phyloP scores from a whole-genome alignment of 2,329 filamentous ascomycete genomes.

The Epichloe hybrida region DNA sequence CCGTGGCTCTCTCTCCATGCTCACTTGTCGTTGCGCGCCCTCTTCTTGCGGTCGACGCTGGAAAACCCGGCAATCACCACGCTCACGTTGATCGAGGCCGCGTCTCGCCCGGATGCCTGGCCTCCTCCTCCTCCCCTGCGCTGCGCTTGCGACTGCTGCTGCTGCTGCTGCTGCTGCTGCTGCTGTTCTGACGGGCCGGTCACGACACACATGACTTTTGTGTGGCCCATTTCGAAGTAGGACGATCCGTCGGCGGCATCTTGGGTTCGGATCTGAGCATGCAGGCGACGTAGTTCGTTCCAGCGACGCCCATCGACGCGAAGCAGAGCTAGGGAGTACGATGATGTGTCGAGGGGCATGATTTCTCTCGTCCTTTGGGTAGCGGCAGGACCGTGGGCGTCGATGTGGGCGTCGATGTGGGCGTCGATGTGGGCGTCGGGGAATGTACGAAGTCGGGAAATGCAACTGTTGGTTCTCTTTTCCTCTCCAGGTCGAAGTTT shows the following conservation, averaged over 20 bases:
- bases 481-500: too few species aligned
- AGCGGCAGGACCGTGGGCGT: too few species aligned
- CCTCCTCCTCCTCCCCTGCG: conserved; percentile 16
- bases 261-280: conserved; percentile 84
- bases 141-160: conserved; percentile 16
- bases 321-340: conserved; percentile 74
- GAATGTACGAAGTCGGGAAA: too few species aligned
- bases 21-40: conserved; percentile 65
- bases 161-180: conserved; percentile 57
- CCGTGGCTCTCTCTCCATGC: conserved; percentile 12
- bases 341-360: conserved; percentile 93
- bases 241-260: conserved; percentile 84
- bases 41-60: conserved; percentile 69
- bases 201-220: conserved; percentile 88
- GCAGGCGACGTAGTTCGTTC: conserved; percentile 87
- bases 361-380: not conserved
- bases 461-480: too few species aligned
- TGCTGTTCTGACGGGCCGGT: conserved; percentile 73
- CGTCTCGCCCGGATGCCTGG: conserved; percentile 32
- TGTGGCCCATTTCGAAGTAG: conserved; percentile 95
- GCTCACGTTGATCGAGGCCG: conserved; percentile 57
- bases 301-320: conserved; percentile 78
- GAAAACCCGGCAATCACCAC: conserved; percentile 81
- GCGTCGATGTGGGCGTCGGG: too few species aligned
- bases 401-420: too few species aligned